Percentiles rank a stretch among this genome's conserved stretches.
Evolutionary conservation across 768 basidiomycete genomes (phyloP).

Genomic region (Cubamyces sp.): DNA sequence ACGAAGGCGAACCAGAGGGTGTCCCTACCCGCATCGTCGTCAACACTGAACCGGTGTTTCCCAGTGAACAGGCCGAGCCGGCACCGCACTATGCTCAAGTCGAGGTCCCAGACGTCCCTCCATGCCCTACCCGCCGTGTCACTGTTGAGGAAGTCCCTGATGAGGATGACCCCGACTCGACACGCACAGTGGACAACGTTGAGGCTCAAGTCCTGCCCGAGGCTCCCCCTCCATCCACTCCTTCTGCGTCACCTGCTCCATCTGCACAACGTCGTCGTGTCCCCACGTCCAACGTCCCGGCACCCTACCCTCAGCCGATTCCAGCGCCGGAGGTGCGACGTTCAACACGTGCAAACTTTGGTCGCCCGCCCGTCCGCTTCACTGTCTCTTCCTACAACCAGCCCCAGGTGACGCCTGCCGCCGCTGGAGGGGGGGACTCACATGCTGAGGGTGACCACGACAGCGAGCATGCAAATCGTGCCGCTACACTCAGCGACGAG

Average conservation of each 20-base stretch:
- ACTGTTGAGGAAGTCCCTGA: not conserved
- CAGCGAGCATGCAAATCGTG: conserved; percentile 1
- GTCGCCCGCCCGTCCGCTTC: not conserved
- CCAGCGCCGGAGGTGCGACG: conserved; percentile 1
- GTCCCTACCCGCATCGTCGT: not conserved
- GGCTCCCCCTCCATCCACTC: not conserved
- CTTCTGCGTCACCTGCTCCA: not conserved
- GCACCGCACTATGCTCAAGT: not conserved
- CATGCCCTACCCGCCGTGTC: not conserved
- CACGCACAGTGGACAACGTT: not conserved
- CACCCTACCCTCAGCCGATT: not conserved
- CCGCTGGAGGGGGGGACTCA: conserved; percentile 1
- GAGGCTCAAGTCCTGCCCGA: not conserved
- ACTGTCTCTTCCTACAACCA: not conserved
- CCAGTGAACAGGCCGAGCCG: not conserved
- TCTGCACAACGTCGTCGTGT: not conserved
- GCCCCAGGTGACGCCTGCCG: not conserved
- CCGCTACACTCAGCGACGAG: conserved; percentile 6
- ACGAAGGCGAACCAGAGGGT: conserved; percentile 15
- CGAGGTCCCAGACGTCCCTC: not conserved
- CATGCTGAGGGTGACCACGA: not conserved
- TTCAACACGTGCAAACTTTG: not conserved
- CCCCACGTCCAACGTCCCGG: not conserved
- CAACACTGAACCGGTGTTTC: not conserved
- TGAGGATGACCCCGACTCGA: not conserved